Base-by-base conservation (phyloP, 306 rosid species). In the Quercus parvula region DNA sequence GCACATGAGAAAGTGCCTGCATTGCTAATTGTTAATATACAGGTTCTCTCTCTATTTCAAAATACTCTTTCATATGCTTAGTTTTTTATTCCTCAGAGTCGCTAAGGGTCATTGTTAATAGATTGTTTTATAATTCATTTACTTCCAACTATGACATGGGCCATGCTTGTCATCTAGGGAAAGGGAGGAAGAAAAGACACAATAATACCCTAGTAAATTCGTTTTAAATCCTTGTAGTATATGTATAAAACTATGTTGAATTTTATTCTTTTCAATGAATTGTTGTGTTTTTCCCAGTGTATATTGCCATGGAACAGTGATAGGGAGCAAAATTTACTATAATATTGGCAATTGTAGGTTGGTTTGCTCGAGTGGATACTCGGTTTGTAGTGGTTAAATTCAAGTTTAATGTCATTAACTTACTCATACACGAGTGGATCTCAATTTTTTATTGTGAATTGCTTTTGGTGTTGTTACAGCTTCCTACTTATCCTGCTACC, bases 401-500 rank as follows among this genome's bases (percentile, higher is more conserved):
- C 69, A 51, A 73, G 44, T 73, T 74, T 28, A 33, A 74, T 31
- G 20, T 24, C 5, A 51, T 33, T 51, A 20, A 31, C 78, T 51
- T n/a, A 17, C 7, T 30, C 12, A 10, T 56, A 51, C 31, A 38
- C 14, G 8, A 19, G 6, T 35, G 27, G 27, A 33, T 31, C 49
- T 33, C 35, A 67, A 67, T 31, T 67, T 17, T 33, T 62, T 61
- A 1, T 71, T 27, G 24, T 28, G 75, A 62, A 56, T 13, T 61
- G 52, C 5, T 20, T 69, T 22, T 80, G 57, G 7, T 75, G 30
- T 59, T 82, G 38, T 56, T 31, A 28, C 85, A 94, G 99, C 79
- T 94, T 75, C 99, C 99, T 24, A 86, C 92, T 54, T 94, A 94
- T 86, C 91, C 97, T 64, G 92, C 95, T 70, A 70, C 91, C 5